Conservation (phyloP, 768 basidiomycete genomes). For the Tricholoma furcatifolium region DNA sequence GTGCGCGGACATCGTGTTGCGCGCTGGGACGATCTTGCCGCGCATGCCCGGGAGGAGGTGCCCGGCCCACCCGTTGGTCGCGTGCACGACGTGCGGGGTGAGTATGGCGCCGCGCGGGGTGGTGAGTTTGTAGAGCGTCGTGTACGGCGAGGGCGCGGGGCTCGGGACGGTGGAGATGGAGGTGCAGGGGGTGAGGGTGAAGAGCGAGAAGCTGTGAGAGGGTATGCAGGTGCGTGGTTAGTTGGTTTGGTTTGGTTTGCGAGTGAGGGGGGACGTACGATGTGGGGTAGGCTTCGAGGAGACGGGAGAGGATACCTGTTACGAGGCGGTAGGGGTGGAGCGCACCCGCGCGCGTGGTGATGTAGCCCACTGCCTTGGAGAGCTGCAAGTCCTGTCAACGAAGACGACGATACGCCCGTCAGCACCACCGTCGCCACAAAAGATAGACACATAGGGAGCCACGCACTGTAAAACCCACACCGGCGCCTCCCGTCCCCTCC, state of each 20-base stretch:
- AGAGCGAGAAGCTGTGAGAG: constrained; percentile 64
- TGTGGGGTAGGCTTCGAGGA: constrained; percentile 48
- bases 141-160: constrained; percentile 13
- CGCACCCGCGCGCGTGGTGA: constrained; percentile 56
- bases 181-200: constrained; percentile 62
- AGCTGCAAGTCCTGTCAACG: constrained; percentile 53
- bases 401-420: too few species aligned
- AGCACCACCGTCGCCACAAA: not conserved
- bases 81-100: constrained; percentile 71
- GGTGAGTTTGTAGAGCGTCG: constrained; percentile 46
- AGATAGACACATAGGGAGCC: not conserved
- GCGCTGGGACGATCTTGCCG: constrained; percentile 57
- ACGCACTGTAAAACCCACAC: constrained; percentile 20
- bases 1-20: constrained; percentile 67
- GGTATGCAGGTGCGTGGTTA: constrained; percentile 1
- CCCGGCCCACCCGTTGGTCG: constrained; percentile 82
- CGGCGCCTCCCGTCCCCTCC: constrained; percentile 26
- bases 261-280: constrained; percentile 32
- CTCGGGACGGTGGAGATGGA: constrained; percentile 32
- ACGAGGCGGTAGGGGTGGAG: constrained; percentile 72
- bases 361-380: constrained; percentile 43
- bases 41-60: constrained; percentile 67
- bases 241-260: constrained; percentile 2
- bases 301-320: constrained; percentile 53
- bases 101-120: constrained; percentile 61